These are phyloP conservation scores for Pyracantha coccinea DNA, from an alignment of 331 rosid genomes.

Conservation along the genomic window DNA sequence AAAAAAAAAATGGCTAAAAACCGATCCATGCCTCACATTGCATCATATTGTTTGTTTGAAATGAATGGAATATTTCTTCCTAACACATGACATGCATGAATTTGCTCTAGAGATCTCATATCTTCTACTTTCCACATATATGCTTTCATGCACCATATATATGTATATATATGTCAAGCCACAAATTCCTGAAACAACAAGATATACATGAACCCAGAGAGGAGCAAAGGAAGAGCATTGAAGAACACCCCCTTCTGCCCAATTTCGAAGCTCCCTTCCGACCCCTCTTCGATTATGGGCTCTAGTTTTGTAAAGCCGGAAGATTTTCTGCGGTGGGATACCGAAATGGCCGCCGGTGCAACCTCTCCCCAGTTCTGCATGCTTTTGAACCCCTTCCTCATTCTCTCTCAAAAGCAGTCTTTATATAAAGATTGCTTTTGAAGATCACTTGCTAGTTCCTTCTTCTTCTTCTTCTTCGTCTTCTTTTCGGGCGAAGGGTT, in stretches of 20 bases:
- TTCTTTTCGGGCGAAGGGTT: neutral
- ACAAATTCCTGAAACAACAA: neutral
- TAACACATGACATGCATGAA: neutral
- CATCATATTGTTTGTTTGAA: neutral
- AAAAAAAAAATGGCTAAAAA: neutral
- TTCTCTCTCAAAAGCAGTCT: neutral
- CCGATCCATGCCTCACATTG: neutral
- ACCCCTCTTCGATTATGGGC: slow-evolving; percentile 33
- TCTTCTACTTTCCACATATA: neutral
- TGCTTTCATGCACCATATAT: neutral
- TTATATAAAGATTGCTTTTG: neutral
- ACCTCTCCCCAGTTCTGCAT: slow-evolving; percentile 31
- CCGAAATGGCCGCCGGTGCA: slow-evolving; percentile 27
- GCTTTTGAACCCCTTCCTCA: slow-evolving; percentile 27
- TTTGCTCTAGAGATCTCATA: neutral
- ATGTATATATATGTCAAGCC: neutral
- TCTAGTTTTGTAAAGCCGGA: slow-evolving; percentile 21
- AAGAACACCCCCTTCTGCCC: neutral
- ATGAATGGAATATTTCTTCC: neutral
- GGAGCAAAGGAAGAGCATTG: slow-evolving; percentile 8
- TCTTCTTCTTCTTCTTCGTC: neutral
- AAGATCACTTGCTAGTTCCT: slow-evolving; percentile 1
- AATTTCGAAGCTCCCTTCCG: neutral
- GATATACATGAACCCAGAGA: slow-evolving; percentile 12
- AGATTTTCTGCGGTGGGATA: slow-evolving; percentile 11